phyloP scores from a whole-genome alignment of 2,329 filamentous ascomycete species.

The Plenodomus biglobosus region DNA sequence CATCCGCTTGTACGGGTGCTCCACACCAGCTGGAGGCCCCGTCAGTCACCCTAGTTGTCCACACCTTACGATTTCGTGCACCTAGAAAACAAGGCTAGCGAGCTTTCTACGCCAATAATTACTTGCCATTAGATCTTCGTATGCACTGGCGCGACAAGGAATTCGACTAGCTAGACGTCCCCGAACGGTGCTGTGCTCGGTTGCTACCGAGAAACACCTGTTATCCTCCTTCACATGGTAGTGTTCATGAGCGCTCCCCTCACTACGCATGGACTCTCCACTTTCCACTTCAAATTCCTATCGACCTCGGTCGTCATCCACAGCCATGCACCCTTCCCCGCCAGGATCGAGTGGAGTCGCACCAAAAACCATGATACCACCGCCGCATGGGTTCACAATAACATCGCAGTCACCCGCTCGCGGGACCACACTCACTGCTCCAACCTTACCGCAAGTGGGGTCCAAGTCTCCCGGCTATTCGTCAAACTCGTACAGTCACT shows the following conservation, averaged over 20 bases:
- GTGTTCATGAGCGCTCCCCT: conserved; percentile 1
- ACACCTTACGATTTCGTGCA: conserved; percentile 8
- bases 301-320: conserved; percentile 1
- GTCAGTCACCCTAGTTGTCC: conserved; percentile 22
- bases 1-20: conserved; percentile 28
- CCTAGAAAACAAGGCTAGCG: conserved; percentile 19
- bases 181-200: conserved; percentile 35
- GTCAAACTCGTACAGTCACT: conserved; percentile 36
- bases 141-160: conserved; percentile 14
- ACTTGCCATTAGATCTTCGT: conserved; percentile 28
- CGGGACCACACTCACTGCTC: conserved; percentile 31
- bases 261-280: conserved; percentile 7
- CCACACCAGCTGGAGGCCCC: conserved; percentile 28
- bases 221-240: conserved; percentile 30
- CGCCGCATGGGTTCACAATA: conserved; percentile 36
- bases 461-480: conserved; percentile 39
- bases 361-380: conserved; percentile 38
- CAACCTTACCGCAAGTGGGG: conserved; percentile 30
- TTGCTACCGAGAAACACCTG: conserved; percentile 35
- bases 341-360: conserved; percentile 37
- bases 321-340: conserved; percentile 36
- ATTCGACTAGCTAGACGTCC: conserved; percentile 30
- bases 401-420: conserved; percentile 23
- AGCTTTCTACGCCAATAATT: conserved; percentile 27
- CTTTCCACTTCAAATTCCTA: conserved; percentile 10